Conservation (phyloP, 257 asterid species). For the Buddleja alternifolia region DNA sequence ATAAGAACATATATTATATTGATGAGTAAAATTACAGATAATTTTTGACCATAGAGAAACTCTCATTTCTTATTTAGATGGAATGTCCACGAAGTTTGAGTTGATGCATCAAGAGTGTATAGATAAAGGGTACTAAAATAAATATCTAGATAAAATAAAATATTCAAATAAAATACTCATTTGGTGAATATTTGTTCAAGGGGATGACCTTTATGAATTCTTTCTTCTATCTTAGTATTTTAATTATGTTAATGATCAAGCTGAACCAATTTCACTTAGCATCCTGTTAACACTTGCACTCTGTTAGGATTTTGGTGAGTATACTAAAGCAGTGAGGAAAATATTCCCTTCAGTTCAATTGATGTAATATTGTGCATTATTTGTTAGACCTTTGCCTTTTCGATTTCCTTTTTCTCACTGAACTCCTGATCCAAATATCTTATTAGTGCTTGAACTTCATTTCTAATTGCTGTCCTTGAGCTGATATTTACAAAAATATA, state of each 20-base stretch:
- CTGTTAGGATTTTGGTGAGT: too few species aligned
- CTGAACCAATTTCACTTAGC: constrained; percentile 15
- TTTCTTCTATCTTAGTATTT: background rate
- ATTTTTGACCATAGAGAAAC: background rate
- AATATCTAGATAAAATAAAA: too few species aligned
- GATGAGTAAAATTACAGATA: background rate
- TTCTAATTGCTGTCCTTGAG: constrained; percentile 15
- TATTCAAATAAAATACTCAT: too few species aligned
- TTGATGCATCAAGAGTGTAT: constrained; percentile 10
- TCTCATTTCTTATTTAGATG: background rate
- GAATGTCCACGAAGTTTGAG: constrained; percentile 9
- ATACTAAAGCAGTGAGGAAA: too few species aligned
- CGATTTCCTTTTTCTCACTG: too few species aligned
- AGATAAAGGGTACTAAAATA: background rate
- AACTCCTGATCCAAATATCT: too few species aligned
- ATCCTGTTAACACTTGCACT: background rate
- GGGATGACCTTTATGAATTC: constrained; percentile 5
- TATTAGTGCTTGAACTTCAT: constrained; percentile 15
- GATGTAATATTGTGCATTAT: too few species aligned
- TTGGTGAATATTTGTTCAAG: constrained; percentile 4
- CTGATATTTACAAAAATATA: constrained; percentile 14
- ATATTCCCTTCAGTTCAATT: too few species aligned
- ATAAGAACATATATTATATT: background rate
- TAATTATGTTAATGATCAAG: constrained; percentile 3
- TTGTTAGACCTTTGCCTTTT: too few species aligned